A percentile compares a stretch with the other conserved stretches of the same genome.
These are phyloP conservation scores for Fusarium praegraminearum DNA, from an alignment of 2,329 filamentous ascomycete species.

Conservation along the genomic window DNA sequence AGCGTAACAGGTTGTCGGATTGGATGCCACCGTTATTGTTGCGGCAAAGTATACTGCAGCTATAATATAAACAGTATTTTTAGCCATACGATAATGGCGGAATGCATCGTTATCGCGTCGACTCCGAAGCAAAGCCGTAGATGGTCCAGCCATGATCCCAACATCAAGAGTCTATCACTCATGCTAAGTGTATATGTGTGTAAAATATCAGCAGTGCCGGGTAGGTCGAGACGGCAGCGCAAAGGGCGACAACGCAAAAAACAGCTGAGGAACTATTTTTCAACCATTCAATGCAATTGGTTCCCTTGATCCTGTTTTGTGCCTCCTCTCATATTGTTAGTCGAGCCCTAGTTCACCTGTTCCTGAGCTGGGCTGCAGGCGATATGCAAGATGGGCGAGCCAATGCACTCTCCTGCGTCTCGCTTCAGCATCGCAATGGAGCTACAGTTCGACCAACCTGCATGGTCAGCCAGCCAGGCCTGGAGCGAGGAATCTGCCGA, in stretches of 20 bases:
- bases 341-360: slow-evolving; percentile 37
- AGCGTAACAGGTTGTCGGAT: slow-evolving; percentile 33
- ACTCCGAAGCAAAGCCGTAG: slow-evolving; percentile 1
- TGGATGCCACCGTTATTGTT: slow-evolving; percentile 35
- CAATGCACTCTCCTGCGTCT: slow-evolving; percentile 47
- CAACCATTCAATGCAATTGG: slow-evolving; percentile 10
- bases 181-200: background rate
- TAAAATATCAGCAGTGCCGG: slow-evolving; percentile 17
- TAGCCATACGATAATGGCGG: slow-evolving; percentile 10
- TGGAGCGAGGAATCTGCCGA: background rate
- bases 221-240: slow-evolving; percentile 27
- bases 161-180: slow-evolving; percentile 5
- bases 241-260: slow-evolving; percentile 25
- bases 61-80: slow-evolving; percentile 8
- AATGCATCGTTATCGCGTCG: background rate
- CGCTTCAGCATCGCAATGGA: slow-evolving; percentile 43
- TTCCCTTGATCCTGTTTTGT: slow-evolving; percentile 24
- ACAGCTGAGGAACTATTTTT: slow-evolving; percentile 3
- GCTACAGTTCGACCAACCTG: slow-evolving; percentile 11
- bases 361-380: slow-evolving; percentile 40
- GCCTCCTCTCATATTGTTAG: slow-evolving; percentile 26
- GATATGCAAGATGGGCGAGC: slow-evolving; percentile 37
- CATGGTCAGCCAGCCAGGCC: background rate
- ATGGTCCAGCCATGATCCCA: slow-evolving; percentile 15
- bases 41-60: slow-evolving; percentile 20